A percentile compares a stretch with the other conserved stretches of the same genome.
These are phyloP conservation scores for Tetrastigma voinierianum DNA, from an alignment of 164 flowering plant species.

Conservation along the genomic window DNA sequence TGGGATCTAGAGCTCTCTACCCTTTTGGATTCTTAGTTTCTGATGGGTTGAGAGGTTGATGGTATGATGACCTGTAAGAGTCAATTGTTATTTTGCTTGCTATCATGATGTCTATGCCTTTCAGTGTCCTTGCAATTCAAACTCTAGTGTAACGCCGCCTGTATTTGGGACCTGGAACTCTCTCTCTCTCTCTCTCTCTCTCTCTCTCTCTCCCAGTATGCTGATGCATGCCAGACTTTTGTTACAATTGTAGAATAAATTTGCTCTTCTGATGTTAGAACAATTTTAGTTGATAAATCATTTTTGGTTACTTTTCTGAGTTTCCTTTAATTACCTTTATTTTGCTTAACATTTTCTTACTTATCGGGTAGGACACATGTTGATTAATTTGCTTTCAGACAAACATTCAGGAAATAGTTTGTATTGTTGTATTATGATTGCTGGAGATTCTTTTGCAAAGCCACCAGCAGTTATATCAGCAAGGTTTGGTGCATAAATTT, in stretches of 20 bases:
- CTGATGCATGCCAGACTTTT: slow-evolving; percentile 15
- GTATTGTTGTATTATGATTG: no score
- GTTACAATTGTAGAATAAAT: slow-evolving; percentile 15
- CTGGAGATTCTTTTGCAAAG: no score
- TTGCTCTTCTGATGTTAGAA: slow-evolving; percentile 4
- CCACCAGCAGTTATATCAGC: no score
- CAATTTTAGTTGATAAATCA: not conserved
- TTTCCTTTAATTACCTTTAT: not conserved
- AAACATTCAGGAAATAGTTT: no score
- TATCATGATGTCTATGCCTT: not conserved
- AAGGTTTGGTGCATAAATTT: no score
- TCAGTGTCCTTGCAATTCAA: not conserved
- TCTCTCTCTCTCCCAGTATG: not conserved
- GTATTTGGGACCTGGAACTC: slow-evolving; percentile 10
- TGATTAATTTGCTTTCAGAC: no score
- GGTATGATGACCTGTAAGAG: slow-evolving; percentile 8
- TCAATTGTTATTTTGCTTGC: not conserved
- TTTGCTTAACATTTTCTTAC: not conserved
- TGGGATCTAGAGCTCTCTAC: not conserved
- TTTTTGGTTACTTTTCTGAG: not conserved
- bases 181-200: not conserved
- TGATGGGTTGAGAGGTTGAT: slow-evolving; percentile 8
- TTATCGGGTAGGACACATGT: no score
- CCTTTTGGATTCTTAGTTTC: not conserved
- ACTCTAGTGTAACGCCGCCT: slow-evolving; percentile 5